phyloP scores from a whole-genome alignment of 305 asterid species.

The Nicotiana rustica region DNA sequence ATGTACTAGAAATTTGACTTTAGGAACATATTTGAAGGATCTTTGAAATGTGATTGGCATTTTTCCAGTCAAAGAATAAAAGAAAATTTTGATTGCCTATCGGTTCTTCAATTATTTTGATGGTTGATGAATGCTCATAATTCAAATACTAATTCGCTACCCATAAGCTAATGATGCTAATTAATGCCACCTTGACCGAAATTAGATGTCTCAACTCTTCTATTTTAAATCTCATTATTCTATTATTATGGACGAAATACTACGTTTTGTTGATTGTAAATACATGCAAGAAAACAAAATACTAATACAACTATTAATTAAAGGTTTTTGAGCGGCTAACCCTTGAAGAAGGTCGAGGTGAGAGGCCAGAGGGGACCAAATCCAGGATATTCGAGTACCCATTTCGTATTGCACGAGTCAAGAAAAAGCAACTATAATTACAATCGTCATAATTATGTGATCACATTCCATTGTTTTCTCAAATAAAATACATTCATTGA shows the following conservation, averaged over 20 bases:
- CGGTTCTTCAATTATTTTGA: not conserved
- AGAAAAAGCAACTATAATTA: not conserved
- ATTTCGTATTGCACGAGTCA: slow-evolving; percentile 29
- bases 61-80: not conserved
- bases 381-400: slow-evolving; percentile 6
- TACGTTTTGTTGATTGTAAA: not conserved
- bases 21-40: slow-evolving; percentile 15
- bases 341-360: not conserved
- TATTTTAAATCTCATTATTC: not conserved
- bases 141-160: not conserved
- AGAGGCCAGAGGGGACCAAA: slow-evolving; percentile 9
- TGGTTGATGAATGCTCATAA: slow-evolving; percentile 5
- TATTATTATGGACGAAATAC: not conserved
- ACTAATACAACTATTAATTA: not conserved
- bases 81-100: not conserved
- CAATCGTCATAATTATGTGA: not conserved
- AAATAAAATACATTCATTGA: not conserved
- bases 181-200: not conserved
- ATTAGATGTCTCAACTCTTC: not conserved
- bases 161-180: not conserved
- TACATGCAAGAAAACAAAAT: not conserved
- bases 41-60: not conserved
- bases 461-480: not conserved
- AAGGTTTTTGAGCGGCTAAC: not conserved
- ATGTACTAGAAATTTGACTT: not conserved